Evolutionary conservation across 2,329 filamentous ascomycete genomes (phyloP).

Genomic region (Arthrobotrys entomopaga): DNA sequence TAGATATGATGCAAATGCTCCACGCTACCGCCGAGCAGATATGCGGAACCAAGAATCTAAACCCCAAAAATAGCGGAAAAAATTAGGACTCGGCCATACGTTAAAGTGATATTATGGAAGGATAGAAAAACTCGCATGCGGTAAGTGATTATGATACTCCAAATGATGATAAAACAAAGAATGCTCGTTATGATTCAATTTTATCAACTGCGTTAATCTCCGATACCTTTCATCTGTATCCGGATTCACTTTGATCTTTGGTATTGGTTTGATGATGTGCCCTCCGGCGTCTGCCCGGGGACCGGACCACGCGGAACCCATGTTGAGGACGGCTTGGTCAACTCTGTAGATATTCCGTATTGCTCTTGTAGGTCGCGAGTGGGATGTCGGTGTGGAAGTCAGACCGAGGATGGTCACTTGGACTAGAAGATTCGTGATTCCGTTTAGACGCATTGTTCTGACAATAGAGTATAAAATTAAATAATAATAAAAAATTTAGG

Average conservation of each 20-base stretch:
- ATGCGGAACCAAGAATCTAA: conserved; percentile 82
- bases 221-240: conserved; percentile 42
- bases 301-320: conserved; percentile 49
- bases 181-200: conserved; percentile 45
- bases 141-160: conserved; percentile 49
- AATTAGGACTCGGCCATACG: conserved; percentile 2
- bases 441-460: conserved; percentile 41
- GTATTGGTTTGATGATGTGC: conserved; percentile 32
- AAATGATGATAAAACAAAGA: conserved; percentile 43
- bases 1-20: conserved; percentile 82
- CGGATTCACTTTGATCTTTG: conserved; percentile 24
- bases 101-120: neutral
- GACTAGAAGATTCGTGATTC: conserved; percentile 44
- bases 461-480: conserved; percentile 10
- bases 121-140: conserved; percentile 25
- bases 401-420: conserved; percentile 32
- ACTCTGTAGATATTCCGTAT: conserved; percentile 18
- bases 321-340: conserved; percentile 41
- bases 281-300: conserved; percentile 4
- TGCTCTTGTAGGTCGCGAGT: conserved; percentile 10
- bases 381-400: conserved; percentile 21
- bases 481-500: neutral
- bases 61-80: neutral
- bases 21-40: conserved; percentile 79
- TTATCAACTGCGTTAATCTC: conserved; percentile 40